These are phyloP conservation scores for Mucuna pruriens DNA, from an alignment of 306 rosid genomes.

Conservation along the genomic window DNA sequence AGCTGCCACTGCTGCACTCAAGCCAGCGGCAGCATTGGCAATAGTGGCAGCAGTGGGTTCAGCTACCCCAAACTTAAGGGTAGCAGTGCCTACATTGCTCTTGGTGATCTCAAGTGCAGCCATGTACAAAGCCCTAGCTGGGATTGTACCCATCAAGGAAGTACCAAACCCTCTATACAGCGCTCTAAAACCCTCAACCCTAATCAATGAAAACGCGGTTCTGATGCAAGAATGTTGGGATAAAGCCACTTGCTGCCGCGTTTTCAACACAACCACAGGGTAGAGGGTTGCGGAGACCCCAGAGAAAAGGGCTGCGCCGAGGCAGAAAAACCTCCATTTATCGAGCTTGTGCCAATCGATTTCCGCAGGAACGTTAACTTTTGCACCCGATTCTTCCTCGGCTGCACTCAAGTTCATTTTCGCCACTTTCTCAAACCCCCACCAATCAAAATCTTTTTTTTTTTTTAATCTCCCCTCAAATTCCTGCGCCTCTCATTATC, in stretches of 20 bases:
- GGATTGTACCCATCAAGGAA: slow-evolving; percentile 74
- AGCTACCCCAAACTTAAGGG: slow-evolving; percentile 58
- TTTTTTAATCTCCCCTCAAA: neutral
- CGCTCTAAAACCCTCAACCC: slow-evolving; percentile 68
- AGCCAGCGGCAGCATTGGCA: slow-evolving; percentile 69
- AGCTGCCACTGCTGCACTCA: slow-evolving; percentile 78
- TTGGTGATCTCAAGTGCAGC: slow-evolving; percentile 74
- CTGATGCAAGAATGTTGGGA: slow-evolving; percentile 59
- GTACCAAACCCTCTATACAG: slow-evolving; percentile 87
- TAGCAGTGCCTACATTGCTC: slow-evolving; percentile 70
- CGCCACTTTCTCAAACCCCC: slow-evolving; percentile 49
- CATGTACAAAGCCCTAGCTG: slow-evolving; percentile 82
- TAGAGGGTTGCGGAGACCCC: neutral
- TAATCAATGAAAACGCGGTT: slow-evolving; percentile 59
- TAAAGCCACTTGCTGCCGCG: slow-evolving; percentile 71
- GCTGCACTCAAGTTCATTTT: slow-evolving; percentile 63
- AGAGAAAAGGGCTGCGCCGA: neutral
- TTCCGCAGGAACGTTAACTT: slow-evolving; percentile 66
- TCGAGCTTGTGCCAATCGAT: slow-evolving; percentile 86
- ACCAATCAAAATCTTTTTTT: slow-evolving; percentile 15
- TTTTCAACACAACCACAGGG: slow-evolving; percentile 64
- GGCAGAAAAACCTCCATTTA: neutral
- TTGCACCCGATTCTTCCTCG: slow-evolving; percentile 64
- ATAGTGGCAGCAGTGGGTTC: slow-evolving; percentile 64
- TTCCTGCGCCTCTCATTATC: slow-evolving; percentile 8